These are phyloP conservation scores for Xylaria sp. DNA, from an alignment of 2,329 filamentous ascomycete genomes.

Conservation along the genomic window DNA sequence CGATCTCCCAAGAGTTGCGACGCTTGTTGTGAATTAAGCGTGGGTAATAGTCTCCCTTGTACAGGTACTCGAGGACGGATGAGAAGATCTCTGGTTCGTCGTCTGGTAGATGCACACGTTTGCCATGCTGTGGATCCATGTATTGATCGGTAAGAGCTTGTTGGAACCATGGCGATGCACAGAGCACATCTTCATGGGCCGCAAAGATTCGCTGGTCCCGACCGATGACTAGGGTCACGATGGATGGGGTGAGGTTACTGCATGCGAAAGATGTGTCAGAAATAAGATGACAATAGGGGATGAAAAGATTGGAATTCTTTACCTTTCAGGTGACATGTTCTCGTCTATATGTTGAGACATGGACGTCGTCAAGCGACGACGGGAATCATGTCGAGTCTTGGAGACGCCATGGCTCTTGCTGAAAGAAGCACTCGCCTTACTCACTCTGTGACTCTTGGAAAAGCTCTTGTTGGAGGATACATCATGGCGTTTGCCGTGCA, in stretches of 20 bases:
- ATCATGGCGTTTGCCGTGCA: conserved; percentile 54
- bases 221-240: conserved; percentile 83
- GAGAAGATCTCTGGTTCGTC: conserved; percentile 93
- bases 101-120: conserved; percentile 79
- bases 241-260: conserved; percentile 67
- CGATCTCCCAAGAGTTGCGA: conserved; percentile 81
- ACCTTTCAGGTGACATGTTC: conserved; percentile 52
- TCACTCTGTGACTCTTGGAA: conserved; percentile 56
- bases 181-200: conserved; percentile 85
- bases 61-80: conserved; percentile 86
- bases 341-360: conserved; percentile 48
- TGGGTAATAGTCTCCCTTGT: conserved; percentile 93
- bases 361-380: conserved; percentile 55
- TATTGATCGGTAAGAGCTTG: conserved; percentile 67
- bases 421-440: conserved; percentile 60
- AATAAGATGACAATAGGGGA: conserved; percentile 8
- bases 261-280: conserved; percentile 13
- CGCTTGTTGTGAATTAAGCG: conserved; percentile 82
- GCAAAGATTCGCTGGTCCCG: conserved; percentile 85
- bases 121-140: conserved; percentile 61
- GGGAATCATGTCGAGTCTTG: conserved; percentile 60
- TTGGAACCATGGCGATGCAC: conserved; percentile 79
- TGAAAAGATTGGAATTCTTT: conserved; percentile 33
- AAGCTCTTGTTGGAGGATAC: conserved; percentile 56
- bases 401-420: conserved; percentile 60